Conservation (phyloP, 148 eudicot species). For the Rhododendron ovatum region DNA sequence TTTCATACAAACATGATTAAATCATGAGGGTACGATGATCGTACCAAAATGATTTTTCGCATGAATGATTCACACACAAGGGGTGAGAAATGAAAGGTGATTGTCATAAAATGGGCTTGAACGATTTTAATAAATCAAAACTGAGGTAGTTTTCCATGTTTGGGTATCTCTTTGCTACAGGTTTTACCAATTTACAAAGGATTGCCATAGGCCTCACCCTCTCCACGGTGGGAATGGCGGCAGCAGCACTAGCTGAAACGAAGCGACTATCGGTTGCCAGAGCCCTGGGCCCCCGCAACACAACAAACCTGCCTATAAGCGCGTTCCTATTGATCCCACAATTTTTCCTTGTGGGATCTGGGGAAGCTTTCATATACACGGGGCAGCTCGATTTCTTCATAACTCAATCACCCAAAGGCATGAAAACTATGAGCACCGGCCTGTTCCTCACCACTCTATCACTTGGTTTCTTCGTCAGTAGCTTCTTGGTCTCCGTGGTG, state of each 20-base stretch:
- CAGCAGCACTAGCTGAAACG: conserved; percentile 55
- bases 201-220: conserved; percentile 56
- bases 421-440: conserved; percentile 91
- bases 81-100: not conserved
- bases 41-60: not conserved
- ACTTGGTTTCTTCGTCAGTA: conserved; percentile 70
- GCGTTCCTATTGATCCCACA: conserved; percentile 67
- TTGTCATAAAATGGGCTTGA: not conserved
- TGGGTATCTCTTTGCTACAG: conserved; percentile 18
- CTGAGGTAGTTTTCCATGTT: not conserved
- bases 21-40: not conserved
- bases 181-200: conserved; percentile 62
- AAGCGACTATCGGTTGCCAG: conserved; percentile 49
- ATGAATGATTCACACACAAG: not conserved
- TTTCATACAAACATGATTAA: not conserved
- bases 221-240: conserved; percentile 61
- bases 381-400: conserved; percentile 91
- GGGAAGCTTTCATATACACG: conserved; percentile 77
- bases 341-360: conserved; percentile 70
- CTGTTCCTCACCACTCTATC: conserved; percentile 67
- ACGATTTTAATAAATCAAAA: not conserved
- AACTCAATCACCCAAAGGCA: conserved; percentile 66
- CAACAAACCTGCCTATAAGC: conserved; percentile 44
- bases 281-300: conserved; percentile 16
- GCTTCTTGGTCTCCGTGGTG: conserved; percentile 56